Evolutionary conservation across 2,329 filamentous ascomycete genomes (phyloP), one percentile per base, ranked within the genome.

Genomic region (Ramichloridium luteum): DNA sequence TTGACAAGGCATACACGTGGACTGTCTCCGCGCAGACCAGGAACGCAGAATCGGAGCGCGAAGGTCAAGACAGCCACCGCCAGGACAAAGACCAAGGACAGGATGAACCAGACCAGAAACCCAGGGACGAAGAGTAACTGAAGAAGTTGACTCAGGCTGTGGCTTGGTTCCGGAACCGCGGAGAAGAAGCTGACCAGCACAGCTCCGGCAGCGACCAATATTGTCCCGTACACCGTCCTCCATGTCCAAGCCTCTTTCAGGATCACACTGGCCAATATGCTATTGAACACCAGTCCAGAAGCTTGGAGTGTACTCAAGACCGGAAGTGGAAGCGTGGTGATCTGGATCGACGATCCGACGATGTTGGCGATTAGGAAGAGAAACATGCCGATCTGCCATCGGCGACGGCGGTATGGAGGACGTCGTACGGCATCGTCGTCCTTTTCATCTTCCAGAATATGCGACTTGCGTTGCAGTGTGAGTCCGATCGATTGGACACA

Each of bases 291-390:
- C 34, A 98, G 70, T 27, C 90, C 90, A 3, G 88, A 93, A 12
- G 88, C 88, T 62, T 98, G 90, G 22, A 98, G 66, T 1, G 90
- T 94, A 35, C 88, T 96, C 18, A 98, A 72, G 4, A 98, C 85
- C 13, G 90, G 90, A 13, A 98, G 67, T 11, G 90, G 90, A 27
- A 98, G 68, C 1, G 88, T 94, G 16, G 90, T 94, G 54, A 98
- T 96, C 60, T 98, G 90, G 37, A 98, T 90, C 22, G 84, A 88
- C 61, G 86, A 94, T 37, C 90, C 90, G 34, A 96, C 69, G 34
- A 98, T 70, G 56, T 98, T 98, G 40, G 90, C 83, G 45, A 93
- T 68, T 44, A 98, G 76, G 60, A 98, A 98, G 76, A 98, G 90
- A 53, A 77, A 74, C 86, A 98, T 96, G 36, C 90, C 90, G 44